These are phyloP conservation scores for Magnusiomyces tetraspermus DNA, from an alignment of 1,139 yeast genomes.

Conservation along the genomic window DNA sequence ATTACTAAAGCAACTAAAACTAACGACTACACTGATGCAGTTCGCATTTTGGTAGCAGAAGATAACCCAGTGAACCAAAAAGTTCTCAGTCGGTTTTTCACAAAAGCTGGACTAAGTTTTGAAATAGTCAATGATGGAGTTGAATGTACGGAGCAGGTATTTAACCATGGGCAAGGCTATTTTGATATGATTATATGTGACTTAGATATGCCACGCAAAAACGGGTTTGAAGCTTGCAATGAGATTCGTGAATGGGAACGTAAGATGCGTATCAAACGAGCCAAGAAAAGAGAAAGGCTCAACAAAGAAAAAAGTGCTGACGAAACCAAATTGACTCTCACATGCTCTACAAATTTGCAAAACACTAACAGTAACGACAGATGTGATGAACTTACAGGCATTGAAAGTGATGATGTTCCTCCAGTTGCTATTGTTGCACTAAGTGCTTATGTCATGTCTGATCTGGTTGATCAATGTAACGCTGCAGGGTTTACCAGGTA, in stretches of 20 bases:
- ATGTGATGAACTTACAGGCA: too few relatives aligned
- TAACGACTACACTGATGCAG: neutral
- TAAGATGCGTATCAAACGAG: constrained; percentile 31
- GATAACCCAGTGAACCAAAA: constrained; percentile 85
- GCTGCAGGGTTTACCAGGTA: constrained; percentile 74
- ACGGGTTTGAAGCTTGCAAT: constrained; percentile 72
- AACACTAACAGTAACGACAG: too few relatives aligned
- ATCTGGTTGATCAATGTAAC: constrained; percentile 63
- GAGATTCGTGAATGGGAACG: constrained; percentile 67
- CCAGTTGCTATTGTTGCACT: constrained; percentile 64
- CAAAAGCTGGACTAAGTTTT: constrained; percentile 64
- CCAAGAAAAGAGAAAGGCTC: neutral
- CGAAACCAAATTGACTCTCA: neutral
- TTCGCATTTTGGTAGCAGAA: constrained; percentile 65
- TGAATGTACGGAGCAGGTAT: constrained; percentile 51
- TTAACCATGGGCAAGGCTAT: constrained; percentile 22
- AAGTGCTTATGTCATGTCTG: constrained; percentile 80
- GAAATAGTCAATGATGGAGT: constrained; percentile 67
- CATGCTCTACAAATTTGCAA: neutral
- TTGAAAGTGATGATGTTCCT: constrained; percentile 34
- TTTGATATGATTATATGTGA: constrained; percentile 71
- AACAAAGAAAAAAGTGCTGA: neutral
- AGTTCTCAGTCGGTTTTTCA: constrained; percentile 66
- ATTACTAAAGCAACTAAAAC: neutral
- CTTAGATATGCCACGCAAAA: constrained; percentile 81